phyloP scores from a whole-genome alignment of 257 asterid species.

The Solanum sitiens region DNA sequence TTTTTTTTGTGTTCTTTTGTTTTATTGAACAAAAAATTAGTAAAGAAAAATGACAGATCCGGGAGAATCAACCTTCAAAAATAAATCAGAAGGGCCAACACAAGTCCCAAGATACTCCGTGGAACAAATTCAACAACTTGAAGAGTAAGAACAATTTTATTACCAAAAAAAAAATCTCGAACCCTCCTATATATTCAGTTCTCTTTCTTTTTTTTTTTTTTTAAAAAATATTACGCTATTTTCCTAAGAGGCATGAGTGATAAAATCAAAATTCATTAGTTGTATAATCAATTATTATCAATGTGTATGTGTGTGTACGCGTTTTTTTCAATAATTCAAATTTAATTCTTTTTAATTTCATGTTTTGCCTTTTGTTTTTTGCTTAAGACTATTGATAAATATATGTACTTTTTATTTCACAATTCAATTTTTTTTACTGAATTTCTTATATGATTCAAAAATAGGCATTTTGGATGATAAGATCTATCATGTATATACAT shows the following conservation, averaged over 20 bases:
- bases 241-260: neutral
- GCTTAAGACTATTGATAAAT: neutral
- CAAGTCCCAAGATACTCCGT: constrained; percentile 40
- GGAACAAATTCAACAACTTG: constrained; percentile 50
- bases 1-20: neutral
- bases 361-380: neutral
- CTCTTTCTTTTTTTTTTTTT: neutral
- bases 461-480: neutral
- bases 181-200: neutral
- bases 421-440: neutral
- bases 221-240: neutral
- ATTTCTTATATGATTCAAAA: neutral
- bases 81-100: constrained; percentile 17
- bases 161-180: neutral
- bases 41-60: constrained; percentile 8
- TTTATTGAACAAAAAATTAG: neutral
- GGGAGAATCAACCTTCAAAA: constrained; percentile 16
- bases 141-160: constrained; percentile 30
- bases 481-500: neutral
- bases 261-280: neutral
- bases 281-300: neutral
- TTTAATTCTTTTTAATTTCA: neutral
- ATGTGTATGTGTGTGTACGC: neutral
- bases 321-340: neutral
- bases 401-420: neutral